phyloP scores from a whole-genome alignment of 1,284 basidiomycete species.

The Porodaedalea pini region DNA sequence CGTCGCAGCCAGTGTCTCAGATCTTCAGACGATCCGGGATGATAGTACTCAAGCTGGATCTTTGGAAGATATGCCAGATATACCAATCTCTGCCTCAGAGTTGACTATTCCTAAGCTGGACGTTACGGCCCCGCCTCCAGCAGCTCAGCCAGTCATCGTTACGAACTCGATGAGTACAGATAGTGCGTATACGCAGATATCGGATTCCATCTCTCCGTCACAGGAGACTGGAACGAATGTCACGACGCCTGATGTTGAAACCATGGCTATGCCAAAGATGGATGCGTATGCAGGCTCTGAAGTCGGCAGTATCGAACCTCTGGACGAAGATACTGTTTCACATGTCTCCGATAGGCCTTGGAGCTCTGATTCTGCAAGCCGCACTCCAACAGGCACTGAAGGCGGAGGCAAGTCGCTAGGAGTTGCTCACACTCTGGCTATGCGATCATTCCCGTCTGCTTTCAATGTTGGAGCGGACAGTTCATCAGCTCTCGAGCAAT shows the following conservation, averaged over 20 bases:
- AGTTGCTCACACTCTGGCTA: conserved; percentile 10
- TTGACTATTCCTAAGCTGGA: conserved; percentile 16
- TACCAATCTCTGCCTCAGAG: conserved; percentile 5
- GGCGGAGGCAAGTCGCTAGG: background rate
- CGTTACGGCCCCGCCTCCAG: background rate
- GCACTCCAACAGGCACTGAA: background rate
- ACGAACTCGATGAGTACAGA: conserved; percentile 15
- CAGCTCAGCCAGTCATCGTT: background rate
- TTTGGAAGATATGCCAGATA: conserved; percentile 9
- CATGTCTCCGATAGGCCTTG: conserved; percentile 2
- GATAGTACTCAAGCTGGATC: conserved; percentile 4
- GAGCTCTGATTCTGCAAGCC: conserved; percentile 4
- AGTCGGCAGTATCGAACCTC: conserved; percentile 1
- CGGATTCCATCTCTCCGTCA: conserved; percentile 10
- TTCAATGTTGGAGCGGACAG: background rate
- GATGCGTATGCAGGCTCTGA: conserved; percentile 1
- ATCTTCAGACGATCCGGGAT: conserved; percentile 7
- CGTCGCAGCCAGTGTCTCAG: conserved; percentile 1
- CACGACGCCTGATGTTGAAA: conserved; percentile 15
- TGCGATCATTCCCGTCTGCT: conserved; percentile 15
- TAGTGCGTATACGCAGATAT: conserved; percentile 4
- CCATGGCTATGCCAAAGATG: conserved; percentile 14
- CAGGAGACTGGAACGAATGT: conserved; percentile 7
- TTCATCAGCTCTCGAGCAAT: background rate
- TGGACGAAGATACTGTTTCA: conserved; percentile 9